These are phyloP conservation scores for Metarhizium rileyi DNA, from an alignment of 2,329 filamentous ascomycete species.

Conservation along the genomic window DNA sequence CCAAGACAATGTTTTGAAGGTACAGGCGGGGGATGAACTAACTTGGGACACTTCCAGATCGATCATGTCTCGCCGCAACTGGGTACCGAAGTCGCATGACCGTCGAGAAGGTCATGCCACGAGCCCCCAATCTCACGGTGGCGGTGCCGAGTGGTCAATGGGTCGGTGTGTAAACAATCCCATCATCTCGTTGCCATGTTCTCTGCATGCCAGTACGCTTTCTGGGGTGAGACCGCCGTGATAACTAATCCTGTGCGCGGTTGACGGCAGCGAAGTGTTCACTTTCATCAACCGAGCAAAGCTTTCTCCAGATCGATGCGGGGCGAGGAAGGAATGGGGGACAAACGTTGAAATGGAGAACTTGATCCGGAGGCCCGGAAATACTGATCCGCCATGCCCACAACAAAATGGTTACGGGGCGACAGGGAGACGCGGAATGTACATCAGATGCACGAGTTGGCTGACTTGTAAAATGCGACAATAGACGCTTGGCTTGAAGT, in stretches of 20 bases:
- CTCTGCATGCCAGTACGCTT: neutral
- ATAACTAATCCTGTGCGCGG: too few species aligned
- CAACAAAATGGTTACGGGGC: too few species aligned
- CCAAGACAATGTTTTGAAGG: neutral
- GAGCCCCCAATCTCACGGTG: neutral
- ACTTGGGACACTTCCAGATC: neutral
- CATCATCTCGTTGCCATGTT: conserved; percentile 1
- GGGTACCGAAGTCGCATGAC: neutral
- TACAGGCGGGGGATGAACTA: too few species aligned
- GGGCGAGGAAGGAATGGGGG: neutral
- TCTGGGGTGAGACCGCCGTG: neutral
- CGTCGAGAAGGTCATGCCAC: neutral
- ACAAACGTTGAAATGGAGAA: neutral
- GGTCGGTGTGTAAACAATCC: neutral
- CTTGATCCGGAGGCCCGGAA: too few species aligned
- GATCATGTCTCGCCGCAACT: neutral
- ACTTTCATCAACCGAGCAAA: too few species aligned
- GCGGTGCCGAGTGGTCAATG: neutral
- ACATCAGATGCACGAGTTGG: too few species aligned
- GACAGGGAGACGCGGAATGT: too few species aligned
- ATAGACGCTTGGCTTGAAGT: too few species aligned
- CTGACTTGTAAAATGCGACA: too few species aligned
- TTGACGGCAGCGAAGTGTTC: too few species aligned
- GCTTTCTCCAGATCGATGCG: neutral
- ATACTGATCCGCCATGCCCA: too few species aligned